phyloP scores from a whole-genome alignment of 2,329 filamentous ascomycete genomes.

The Magnaporthiopsis incrustans region DNA sequence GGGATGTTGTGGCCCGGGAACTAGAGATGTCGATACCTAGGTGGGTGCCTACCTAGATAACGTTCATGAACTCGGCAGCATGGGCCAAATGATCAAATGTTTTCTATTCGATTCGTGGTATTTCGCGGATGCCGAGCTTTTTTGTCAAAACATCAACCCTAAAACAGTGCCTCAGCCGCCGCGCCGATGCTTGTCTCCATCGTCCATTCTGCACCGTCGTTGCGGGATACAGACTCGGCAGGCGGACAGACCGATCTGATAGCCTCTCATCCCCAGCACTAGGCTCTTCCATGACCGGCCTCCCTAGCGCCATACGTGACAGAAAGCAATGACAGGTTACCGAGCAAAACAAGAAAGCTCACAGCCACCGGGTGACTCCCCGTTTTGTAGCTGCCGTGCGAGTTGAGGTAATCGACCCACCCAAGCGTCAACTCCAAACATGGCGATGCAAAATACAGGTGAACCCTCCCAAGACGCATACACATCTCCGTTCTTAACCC shows the following conservation, averaged over 20 bases:
- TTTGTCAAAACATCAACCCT: not conserved
- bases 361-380: too few species aligned
- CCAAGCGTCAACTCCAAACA: not conserved
- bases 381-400: too few species aligned
- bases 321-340: too few species aligned
- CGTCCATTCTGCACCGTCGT: not conserved
- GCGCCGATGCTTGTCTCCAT: not conserved
- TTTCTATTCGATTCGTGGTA: not conserved
- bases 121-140: not conserved
- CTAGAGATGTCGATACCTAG: not conserved
- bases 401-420: too few species aligned
- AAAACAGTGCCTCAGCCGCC: not conserved
- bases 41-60: too few species aligned
- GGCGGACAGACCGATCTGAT: not conserved
- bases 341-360: too few species aligned
- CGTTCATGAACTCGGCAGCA: not conserved
- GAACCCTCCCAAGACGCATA: not conserved
- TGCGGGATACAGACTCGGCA: not conserved
- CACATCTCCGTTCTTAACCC: constrained; percentile 4
- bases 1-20: not conserved
- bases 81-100: not conserved
- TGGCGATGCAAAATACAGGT: not conserved
- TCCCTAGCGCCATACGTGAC: too few species aligned
- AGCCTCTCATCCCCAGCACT: not conserved
- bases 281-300: too few species aligned